Percentiles rank a stretch among this genome's conserved stretches.
Evolutionary conservation across 176 grass and related monocot species (phyloP).

Genomic region (Zoysia japonica): DNA sequence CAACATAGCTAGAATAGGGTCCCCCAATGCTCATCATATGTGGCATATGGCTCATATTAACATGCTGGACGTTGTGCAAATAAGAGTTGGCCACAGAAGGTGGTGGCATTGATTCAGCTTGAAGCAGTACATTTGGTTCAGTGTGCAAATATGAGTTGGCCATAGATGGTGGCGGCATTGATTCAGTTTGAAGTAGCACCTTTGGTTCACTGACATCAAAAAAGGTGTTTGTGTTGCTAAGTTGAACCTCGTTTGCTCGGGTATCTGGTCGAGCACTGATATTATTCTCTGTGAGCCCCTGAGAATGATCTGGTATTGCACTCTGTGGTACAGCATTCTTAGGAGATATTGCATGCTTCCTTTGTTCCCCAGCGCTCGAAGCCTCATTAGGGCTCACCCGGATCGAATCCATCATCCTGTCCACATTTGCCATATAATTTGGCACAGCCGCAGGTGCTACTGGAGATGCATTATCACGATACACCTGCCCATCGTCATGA

Average conservation of each 20-base stretch:
- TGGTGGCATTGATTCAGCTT: constrained; percentile 45
- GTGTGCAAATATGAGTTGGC: constrained; percentile 59
- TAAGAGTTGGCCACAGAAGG: constrained; percentile 52
- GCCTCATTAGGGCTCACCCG: constrained; percentile 38
- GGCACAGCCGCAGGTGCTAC: constrained; percentile 46
- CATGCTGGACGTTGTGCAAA: constrained; percentile 63
- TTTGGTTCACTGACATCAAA: constrained; percentile 58
- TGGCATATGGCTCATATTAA: constrained; percentile 53
- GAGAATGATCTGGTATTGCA: constrained; percentile 41
- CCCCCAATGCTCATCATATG: constrained; percentile 62
- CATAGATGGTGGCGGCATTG: constrained; percentile 43
- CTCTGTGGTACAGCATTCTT: constrained; percentile 51
- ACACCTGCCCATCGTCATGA: constrained; percentile 45
- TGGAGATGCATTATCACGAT: constrained; percentile 34
- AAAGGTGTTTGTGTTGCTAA: constrained; percentile 54
- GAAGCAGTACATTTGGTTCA: constrained; percentile 47
- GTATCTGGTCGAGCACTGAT: constrained; percentile 19
- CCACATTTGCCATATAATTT: constrained; percentile 50
- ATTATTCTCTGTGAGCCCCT: constrained; percentile 32
- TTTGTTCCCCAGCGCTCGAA: constrained; percentile 45
- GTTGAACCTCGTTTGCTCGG: constrained; percentile 35
- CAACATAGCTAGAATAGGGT: constrained; percentile 59
- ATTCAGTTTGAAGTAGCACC: constrained; percentile 46
- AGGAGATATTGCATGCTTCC: constrained; percentile 36
- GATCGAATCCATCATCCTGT: constrained; percentile 64